Conservation (phyloP, 441 rosid species). For the Metrosideros polymorpha region DNA sequence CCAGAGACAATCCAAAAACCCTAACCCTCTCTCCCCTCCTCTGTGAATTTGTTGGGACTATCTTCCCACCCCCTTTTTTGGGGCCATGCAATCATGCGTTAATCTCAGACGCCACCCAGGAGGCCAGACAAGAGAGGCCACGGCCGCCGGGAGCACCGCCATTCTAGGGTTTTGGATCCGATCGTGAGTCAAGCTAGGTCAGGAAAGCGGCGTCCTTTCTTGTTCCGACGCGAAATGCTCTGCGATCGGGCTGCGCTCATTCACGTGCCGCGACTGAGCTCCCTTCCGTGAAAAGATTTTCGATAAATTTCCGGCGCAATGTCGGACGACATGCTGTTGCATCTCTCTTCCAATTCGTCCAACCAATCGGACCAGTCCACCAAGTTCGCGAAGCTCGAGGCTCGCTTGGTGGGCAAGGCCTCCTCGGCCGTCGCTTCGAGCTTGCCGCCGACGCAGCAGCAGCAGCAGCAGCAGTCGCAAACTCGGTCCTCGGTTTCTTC, state of each 20-base stretch:
- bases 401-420: constrained; percentile 87
- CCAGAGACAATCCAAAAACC: not conserved
- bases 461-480: constrained; percentile 16
- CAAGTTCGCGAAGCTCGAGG: constrained; percentile 97
- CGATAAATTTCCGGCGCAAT: not conserved
- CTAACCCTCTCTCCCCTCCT: not conserved
- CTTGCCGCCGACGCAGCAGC: constrained; percentile 21
- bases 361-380: constrained; percentile 95
- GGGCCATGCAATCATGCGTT: not conserved
- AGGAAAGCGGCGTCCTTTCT: not conserved
- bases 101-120: not conserved
- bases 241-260: not conserved
- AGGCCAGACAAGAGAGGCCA: not conserved
- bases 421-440: constrained; percentile 20
- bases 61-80: not conserved
- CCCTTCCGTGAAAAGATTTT: not conserved
- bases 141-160: not conserved
- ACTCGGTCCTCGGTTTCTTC: constrained; percentile 45
- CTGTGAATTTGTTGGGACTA: not conserved
- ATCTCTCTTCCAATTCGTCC: constrained; percentile 90
- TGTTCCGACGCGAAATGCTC: not conserved
- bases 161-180: not conserved
- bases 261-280: not conserved
- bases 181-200: not conserved
- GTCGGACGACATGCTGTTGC: constrained; percentile 87